Evolutionary conservation across 2,329 filamentous ascomycete species (phyloP).

Genomic region (Canariomyces notabilis): DNA sequence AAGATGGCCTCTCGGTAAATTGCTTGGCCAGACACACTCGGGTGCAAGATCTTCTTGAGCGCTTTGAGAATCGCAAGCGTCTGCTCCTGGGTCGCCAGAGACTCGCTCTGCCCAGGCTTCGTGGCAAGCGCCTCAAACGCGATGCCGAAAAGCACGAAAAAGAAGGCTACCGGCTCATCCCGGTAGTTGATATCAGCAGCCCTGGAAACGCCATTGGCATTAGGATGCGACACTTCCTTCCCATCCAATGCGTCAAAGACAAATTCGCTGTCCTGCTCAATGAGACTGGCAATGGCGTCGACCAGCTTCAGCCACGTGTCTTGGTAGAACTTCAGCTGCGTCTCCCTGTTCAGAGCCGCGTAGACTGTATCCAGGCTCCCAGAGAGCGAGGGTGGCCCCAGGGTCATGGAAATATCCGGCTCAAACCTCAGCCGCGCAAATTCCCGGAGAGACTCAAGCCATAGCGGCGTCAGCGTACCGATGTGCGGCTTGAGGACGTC

Average conservation of each 20-base stretch:
- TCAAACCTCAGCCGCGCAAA: conserved; percentile 89
- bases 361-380: conserved; percentile 92
- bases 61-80: conserved; percentile 80
- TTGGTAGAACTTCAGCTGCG: conserved; percentile 91
- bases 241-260: conserved; percentile 96
- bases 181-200: conserved; percentile 89
- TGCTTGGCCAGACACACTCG: conserved; percentile 90
- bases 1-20: conserved; percentile 97
- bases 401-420: conserved; percentile 89
- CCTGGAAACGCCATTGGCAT: conserved; percentile 50
- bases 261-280: conserved; percentile 95
- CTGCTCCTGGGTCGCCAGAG: conserved; percentile 69
- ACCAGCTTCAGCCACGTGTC: conserved; percentile 95
- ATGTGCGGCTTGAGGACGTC: conserved; percentile 89
- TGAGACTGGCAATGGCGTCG: conserved; percentile 92
- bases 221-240: conserved; percentile 54
- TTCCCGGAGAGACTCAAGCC: conserved; percentile 88
- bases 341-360: conserved; percentile 89
- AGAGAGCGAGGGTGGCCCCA: conserved; percentile 74
- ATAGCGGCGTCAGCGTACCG: conserved; percentile 81
- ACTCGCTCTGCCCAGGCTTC: conserved; percentile 60
- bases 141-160: conserved; percentile 95
- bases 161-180: conserved; percentile 96
- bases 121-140: conserved; percentile 93
- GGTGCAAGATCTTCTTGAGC: conserved; percentile 89